These are phyloP conservation scores for Alternaria arbusti DNA, from an alignment of 2,329 filamentous ascomycete species.

Conservation along the genomic window DNA sequence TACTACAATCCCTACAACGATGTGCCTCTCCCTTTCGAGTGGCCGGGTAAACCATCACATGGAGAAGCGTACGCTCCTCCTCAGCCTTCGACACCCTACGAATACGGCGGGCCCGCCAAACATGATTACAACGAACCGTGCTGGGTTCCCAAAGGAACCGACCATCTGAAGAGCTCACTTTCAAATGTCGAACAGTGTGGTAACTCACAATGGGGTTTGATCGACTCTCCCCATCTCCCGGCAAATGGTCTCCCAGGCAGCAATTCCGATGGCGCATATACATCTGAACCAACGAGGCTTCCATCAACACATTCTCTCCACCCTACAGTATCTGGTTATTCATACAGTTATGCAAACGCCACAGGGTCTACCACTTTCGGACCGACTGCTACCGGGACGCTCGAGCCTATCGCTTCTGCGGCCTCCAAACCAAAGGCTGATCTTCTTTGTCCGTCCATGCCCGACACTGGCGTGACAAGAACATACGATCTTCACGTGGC, in stretches of 20 bases:
- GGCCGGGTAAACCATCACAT: constrained; percentile 33
- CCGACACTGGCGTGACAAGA: constrained; percentile 42
- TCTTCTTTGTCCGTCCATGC: constrained; percentile 32
- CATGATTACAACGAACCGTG: constrained; percentile 31
- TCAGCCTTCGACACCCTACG: constrained; percentile 27
- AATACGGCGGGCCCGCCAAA: constrained; percentile 30
- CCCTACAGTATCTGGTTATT: constrained; percentile 11
- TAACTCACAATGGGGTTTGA: constrained; percentile 36
- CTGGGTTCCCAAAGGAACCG: constrained; percentile 32
- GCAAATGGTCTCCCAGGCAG: constrained; percentile 22
- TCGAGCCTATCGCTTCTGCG: not conserved
- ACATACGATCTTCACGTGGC: constrained; percentile 36
- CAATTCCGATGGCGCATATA: constrained; percentile 8
- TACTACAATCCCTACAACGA: constrained; percentile 42
- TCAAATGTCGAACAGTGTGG: constrained; percentile 34
- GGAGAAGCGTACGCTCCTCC: constrained; percentile 26
- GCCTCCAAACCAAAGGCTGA: constrained; percentile 14
- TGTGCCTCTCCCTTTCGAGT: constrained; percentile 29
- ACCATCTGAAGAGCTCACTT: constrained; percentile 27
- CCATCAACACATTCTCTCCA: constrained; percentile 3
- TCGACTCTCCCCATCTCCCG: constrained; percentile 35
- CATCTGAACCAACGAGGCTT: not conserved
- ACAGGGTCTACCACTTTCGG: constrained; percentile 6
- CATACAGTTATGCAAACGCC: constrained; percentile 10
- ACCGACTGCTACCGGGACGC: not conserved